Evolutionary conservation across 768 basidiomycete genomes (phyloP), one percentile per base, ranked within the genome.

Genomic region (Tephrocybe sp.): DNA sequence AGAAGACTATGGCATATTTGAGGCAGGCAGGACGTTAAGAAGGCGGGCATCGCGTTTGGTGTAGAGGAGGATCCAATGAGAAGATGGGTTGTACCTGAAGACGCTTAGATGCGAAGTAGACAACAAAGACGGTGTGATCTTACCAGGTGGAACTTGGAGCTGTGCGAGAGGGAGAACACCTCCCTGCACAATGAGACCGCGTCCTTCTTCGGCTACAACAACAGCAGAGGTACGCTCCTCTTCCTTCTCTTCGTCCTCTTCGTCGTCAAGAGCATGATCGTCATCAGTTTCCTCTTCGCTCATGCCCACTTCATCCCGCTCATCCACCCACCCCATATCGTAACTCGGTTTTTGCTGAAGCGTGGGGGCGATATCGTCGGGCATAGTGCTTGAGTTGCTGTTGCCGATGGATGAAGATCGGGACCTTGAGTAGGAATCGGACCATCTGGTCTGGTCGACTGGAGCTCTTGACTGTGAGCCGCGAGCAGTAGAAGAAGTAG

Each of bases 1-100:
- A 99, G 83, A 37, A 99, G 79, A 22, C 89, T 85, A 43, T 77
- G 72, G 38, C 78, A 75, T 50, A 94, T 88, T 53, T 81, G 78
- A 21, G 91, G 90, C 3, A 97, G 70, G 6, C 76, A 74, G 45
- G 64, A 72, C 10, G 82, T 76, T 47, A 98, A 76, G 64, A 94
- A 91, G 2, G 79, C 60, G 16, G 90, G 86, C 49, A 97, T 79
- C 43, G 79, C 81, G 58, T 84, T 89, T 30, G 88, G 90, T 3
- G 84, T 89, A 50, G 69, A 74, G 1, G 86, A 88, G 16, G 84
- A 84, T n/a, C 89, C 84, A 33, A 99, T 80, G 24, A 97, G 77
- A 41, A 99, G 78, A 75, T 99, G 95, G 0, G 95, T 99, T 16
- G 93, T 93, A 15, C 87, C 95, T 97, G 61, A 39, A 50, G 40